Evolutionary conservation across 768 basidiomycete species (phyloP).

Genomic region (Kwoniella europaea): DNA sequence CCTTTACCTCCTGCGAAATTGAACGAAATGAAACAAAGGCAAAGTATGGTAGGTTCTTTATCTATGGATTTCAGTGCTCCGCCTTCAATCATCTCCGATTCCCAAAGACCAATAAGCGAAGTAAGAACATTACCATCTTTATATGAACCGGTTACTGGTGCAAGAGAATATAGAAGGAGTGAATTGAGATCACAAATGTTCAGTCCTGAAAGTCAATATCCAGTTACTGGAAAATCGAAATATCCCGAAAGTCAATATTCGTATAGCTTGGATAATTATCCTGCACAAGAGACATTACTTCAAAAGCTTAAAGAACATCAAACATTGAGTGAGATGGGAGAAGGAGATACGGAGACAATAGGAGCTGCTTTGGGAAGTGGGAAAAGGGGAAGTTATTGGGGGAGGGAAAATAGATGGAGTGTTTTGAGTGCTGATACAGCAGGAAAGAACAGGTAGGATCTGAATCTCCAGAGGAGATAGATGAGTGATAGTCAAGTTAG

Average conservation of each 20-base stretch:
- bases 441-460: not conserved
- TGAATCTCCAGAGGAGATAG: not conserved
- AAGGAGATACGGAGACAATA: slow-evolving; percentile 3
- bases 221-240: not conserved
- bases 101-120: not conserved
- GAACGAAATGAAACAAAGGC: not conserved
- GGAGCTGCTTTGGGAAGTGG: slow-evolving; percentile 37
- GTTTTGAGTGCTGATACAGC: not conserved
- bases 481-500: not conserved
- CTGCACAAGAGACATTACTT: not conserved
- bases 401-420: slow-evolving; percentile 8
- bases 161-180: slow-evolving; percentile 4
- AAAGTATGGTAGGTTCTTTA: not conserved
- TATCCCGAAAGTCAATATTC: slow-evolving; percentile 14
- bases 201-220: slow-evolving; percentile 4
- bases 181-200: not conserved
- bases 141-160: slow-evolving; percentile 35
- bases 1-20: not conserved
- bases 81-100: not conserved
- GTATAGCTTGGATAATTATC: slow-evolving; percentile 15
- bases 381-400: slow-evolving; percentile 15
- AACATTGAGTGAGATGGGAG: not conserved
- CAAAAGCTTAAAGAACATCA: not conserved
- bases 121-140: slow-evolving; percentile 28
- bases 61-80: not conserved